These are phyloP conservation scores for Saturnispora galanensis DNA, from an alignment of 805 yeast genomes.

Conservation along the genomic window DNA sequence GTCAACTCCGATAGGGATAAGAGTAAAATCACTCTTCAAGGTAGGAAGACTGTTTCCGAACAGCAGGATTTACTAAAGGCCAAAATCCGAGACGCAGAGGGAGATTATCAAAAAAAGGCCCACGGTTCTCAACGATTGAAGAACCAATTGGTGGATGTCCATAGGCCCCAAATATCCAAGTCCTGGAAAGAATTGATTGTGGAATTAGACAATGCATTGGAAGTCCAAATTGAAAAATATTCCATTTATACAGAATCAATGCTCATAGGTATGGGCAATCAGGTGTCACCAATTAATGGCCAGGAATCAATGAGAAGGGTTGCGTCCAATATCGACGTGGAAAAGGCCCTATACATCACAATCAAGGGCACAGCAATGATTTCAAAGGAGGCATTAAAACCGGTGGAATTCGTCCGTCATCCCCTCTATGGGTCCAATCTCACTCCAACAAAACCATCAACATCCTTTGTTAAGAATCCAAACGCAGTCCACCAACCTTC, in stretches of 20 bases:
- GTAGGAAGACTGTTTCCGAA: constrained; percentile 70
- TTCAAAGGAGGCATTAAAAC: constrained; percentile 36
- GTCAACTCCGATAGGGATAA: constrained; percentile 71
- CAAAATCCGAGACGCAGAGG: constrained; percentile 77
- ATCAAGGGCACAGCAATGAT: constrained; percentile 28
- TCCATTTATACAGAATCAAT: constrained; percentile 81
- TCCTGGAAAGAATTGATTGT: constrained; percentile 67
- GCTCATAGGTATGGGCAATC: constrained; percentile 75
- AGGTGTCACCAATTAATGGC: constrained; percentile 61
- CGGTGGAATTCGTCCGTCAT: constrained; percentile 65
- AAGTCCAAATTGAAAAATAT: constrained; percentile 79
- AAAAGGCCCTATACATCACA: constrained; percentile 67
- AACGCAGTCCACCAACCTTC: constrained; percentile 5
- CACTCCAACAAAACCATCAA: not conserved
- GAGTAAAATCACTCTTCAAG: constrained; percentile 72
- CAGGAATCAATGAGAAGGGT: constrained; percentile 56
- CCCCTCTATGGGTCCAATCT: constrained; percentile 39
- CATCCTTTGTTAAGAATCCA: not conserved
- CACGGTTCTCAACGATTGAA: constrained; percentile 62
- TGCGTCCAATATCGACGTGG: constrained; percentile 74
- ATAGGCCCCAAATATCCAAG: constrained; percentile 69
- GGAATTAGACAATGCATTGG: constrained; percentile 84
- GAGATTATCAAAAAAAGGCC: constrained; percentile 75
- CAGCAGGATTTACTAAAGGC: constrained; percentile 80
- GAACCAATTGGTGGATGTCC: constrained; percentile 57